phyloP scores from a whole-genome alignment of 1,284 basidiomycete species.

The Earliella scabrosa region DNA sequence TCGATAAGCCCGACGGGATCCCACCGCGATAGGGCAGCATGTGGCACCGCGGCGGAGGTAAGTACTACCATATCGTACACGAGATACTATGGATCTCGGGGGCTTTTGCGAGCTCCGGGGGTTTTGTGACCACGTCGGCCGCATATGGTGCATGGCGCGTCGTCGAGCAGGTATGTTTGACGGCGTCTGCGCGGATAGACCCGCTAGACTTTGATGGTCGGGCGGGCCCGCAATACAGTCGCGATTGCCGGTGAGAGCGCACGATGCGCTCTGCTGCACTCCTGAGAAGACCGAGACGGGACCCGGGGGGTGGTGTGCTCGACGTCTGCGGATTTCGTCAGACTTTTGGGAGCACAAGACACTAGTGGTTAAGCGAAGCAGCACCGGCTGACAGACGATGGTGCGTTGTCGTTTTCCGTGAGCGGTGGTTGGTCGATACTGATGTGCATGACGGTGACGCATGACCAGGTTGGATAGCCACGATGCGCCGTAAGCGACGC shows the following conservation, averaged over 20 bases:
- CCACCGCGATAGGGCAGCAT: background rate
- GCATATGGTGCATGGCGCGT: background rate
- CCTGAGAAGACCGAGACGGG: too few relatives aligned
- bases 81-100: background rate
- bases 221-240: background rate
- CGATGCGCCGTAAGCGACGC: too few relatives aligned
- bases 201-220: background rate
- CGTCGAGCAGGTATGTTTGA: background rate
- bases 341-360: background rate
- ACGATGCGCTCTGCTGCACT: too few relatives aligned
- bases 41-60: background rate
- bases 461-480: too few relatives aligned
- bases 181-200: background rate
- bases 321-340: too few relatives aligned
- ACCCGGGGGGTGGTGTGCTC: too few relatives aligned
- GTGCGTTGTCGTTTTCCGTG: too few relatives aligned
- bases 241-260: too few relatives aligned
- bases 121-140: background rate
- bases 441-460: too few relatives aligned
- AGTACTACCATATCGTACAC: too few relatives aligned
- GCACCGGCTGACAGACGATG: background rate
- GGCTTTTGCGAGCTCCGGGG: background rate
- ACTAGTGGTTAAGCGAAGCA: background rate
- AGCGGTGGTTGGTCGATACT: too few relatives aligned
- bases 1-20: background rate